Evolutionary conservation across 2,329 filamentous ascomycete genomes (phyloP), one percentile per base, ranked within the genome.

Genomic region (Aspergillus sp.): DNA sequence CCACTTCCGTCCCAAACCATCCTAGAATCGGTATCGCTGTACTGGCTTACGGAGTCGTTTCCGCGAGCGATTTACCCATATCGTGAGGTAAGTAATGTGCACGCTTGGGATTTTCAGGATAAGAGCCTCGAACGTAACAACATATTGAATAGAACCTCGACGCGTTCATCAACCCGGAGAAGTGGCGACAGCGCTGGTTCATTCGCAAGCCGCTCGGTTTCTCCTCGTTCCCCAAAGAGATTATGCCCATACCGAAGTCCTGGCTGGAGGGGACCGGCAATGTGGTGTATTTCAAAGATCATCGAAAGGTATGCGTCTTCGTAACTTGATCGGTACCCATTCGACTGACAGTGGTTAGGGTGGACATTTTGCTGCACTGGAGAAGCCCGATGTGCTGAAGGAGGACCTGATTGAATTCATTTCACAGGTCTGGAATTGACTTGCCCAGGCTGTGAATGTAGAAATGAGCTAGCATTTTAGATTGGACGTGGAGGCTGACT

Each of bases 351-450:
- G 2, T 46, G 4, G 49, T 14, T 68, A 74, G 66, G 84, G 84
- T 16, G 84, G 84, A 0, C 84, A 85, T 70, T 85, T 85, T 65
- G 82, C 84, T 1, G 72, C 76, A 0, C 68, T 78, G 10, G 78
- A 81, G 46, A 75, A 78, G 22, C 77, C 77, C 0, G 66, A 74
- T 59, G 67, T 75, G 1, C 64, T 84, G 50, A 78, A 81, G 61
- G 74, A 74, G 11, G 79, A 80, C 54, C 66, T 82, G 47, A 74
- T 75, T 60, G 65, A 66, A 3, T 77, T 76, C 61, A 64, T 75
- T 11, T 56, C 67, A 10, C 65, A 70, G 53, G 66, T 72, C 11
- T 73, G 72, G 45, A 20, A 24, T 24, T 20, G 45, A 47, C 12
- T 20, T 14, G 45, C 42, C 42, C 9, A 20, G 42, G 9, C 32